Percentiles rank a stretch among this genome's conserved stretches.
Evolutionary conservation across 306 rosid species (phyloP).

Genomic region (Lathyrus aphaca): DNA sequence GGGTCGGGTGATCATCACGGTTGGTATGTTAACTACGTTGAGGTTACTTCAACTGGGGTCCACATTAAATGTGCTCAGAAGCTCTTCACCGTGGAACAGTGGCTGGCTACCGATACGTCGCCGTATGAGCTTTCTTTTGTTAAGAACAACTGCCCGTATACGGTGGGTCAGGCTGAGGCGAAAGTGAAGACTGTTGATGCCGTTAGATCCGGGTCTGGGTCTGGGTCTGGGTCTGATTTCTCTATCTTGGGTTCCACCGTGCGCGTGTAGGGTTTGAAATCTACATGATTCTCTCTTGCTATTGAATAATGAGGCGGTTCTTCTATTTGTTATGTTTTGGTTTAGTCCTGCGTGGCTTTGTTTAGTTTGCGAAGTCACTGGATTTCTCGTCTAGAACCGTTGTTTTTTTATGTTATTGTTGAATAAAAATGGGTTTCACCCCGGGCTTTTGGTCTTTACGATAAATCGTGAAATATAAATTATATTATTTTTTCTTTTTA

Average conservation of each 20-base stretch:
- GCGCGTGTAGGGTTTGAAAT: not conserved
- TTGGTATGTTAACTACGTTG: constrained; percentile 83
- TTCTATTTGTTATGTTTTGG: not conserved
- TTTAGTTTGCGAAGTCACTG: not conserved
- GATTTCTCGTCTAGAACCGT: constrained; percentile 14
- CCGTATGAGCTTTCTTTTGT: constrained; percentile 60
- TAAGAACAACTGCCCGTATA: constrained; percentile 39
- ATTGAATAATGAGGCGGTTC: not conserved
- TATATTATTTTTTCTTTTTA: not conserved
- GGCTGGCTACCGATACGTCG: constrained; percentile 72
- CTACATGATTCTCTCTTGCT: too few relatives aligned
- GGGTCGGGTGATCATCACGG: constrained; percentile 79
- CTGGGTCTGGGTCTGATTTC: constrained; percentile 10
- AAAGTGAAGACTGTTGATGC: not conserved
- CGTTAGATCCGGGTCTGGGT: not conserved
- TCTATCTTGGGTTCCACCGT: constrained; percentile 14
- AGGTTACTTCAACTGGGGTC: constrained; percentile 69
- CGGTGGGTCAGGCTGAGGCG: constrained; percentile 6
- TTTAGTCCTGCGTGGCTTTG: not conserved
- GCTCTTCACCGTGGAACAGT: constrained; percentile 70
- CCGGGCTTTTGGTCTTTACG: not conserved
- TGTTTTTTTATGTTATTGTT: not conserved
- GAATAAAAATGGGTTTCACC: constrained; percentile 19
- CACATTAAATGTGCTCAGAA: constrained; percentile 57
- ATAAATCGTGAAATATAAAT: not conserved